A percentile compares a stretch with the other conserved stretches of the same genome.
Evolutionary conservation across 2,329 filamentous ascomycete genomes (phyloP).

Genomic region (Stachybotrys echinatus): DNA sequence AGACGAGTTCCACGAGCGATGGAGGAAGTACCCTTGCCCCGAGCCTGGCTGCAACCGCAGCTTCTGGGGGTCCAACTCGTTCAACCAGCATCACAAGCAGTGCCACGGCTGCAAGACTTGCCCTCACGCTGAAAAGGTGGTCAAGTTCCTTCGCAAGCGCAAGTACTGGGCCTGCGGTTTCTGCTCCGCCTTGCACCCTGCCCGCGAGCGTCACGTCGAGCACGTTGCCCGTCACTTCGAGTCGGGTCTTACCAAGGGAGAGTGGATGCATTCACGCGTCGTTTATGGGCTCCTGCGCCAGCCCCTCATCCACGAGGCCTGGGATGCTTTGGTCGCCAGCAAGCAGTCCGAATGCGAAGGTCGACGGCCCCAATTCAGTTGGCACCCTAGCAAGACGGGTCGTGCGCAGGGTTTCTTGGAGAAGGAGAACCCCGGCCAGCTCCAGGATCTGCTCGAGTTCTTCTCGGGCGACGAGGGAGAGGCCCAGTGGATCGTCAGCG

Average conservation of each 20-base stretch:
- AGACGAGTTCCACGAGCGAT: slow-evolving; percentile 64
- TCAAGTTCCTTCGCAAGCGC: slow-evolving; percentile 57
- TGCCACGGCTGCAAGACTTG: slow-evolving; percentile 61
- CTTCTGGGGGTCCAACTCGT: slow-evolving; percentile 63
- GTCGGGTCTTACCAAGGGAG: slow-evolving; percentile 53
- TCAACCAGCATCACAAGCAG: slow-evolving; percentile 63
- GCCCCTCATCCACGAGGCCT: slow-evolving; percentile 54
- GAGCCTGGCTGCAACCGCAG: slow-evolving; percentile 59
- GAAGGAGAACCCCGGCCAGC: slow-evolving; percentile 56
- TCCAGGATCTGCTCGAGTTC: slow-evolving; percentile 61
- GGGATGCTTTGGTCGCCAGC: slow-evolving; percentile 49
- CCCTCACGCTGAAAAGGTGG: slow-evolving; percentile 59
- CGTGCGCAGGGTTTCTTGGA: slow-evolving; percentile 54
- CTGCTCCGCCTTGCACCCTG: slow-evolving; percentile 57
- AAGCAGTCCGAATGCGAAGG: slow-evolving; percentile 50
- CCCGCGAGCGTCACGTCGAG: slow-evolving; percentile 62
- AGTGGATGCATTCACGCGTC: slow-evolving; percentile 66
- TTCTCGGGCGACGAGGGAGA: slow-evolving; percentile 54
- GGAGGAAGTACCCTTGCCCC: slow-evolving; percentile 62
- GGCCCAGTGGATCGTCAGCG: slow-evolving; percentile 49
- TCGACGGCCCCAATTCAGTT: slow-evolving; percentile 56
- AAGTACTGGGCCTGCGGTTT: slow-evolving; percentile 67
- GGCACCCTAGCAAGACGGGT: slow-evolving; percentile 52
- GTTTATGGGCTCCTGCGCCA: slow-evolving; percentile 65
- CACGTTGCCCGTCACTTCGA: slow-evolving; percentile 66